Evolutionary conservation across 768 basidiomycete species (phyloP), one percentile per base, ranked within the genome.

Genomic region (Mycena capillaripes): DNA sequence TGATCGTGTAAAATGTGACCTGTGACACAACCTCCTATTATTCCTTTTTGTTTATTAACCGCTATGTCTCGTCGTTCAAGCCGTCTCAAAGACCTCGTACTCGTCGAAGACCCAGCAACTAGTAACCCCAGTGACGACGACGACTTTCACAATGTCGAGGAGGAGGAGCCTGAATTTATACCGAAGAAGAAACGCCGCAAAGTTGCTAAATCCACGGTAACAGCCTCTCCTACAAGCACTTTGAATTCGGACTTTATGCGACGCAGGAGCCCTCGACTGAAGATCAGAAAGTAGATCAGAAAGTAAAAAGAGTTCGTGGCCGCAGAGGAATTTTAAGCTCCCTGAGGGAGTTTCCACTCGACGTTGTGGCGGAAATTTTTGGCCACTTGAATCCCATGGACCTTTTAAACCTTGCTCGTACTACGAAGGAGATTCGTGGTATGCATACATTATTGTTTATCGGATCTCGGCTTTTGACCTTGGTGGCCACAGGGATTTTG

Each of bases 351-450:
- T 67, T 72, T 50, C 82, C 81, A 21, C 64, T 81, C 12, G 84
- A 85, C 61, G 72, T 85, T 44, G 60, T 84, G 21, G 81, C 70
- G 40, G 82, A 83, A 87, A 84, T 89, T 62, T 85, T 87, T 65
- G 77, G 77, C 36, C 82, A 85, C 61, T 75, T 89, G 7, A 79
- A 81, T 42, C 87, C 88, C 4, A 40, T 77, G n/a, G 88, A 89
- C 75, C 80, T 89, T 19, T 82, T 89, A 27, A 80, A 77, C 58
- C 82, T 89, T 23, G 78, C 88, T 19, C 84, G 87, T 19, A 84
- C 85, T 8, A 83, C 84, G 16, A 86, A 80, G 69, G 36, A 76
- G 23, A 78, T 89, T 58, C 84, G 86, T 17, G 71, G 70, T 71
- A 12, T 17, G 63, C 27, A 38, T 16, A 38, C 38, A 32, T 25